Base-by-base conservation (phyloP, 306 rosid species). In the Castanea crenata region DNA sequence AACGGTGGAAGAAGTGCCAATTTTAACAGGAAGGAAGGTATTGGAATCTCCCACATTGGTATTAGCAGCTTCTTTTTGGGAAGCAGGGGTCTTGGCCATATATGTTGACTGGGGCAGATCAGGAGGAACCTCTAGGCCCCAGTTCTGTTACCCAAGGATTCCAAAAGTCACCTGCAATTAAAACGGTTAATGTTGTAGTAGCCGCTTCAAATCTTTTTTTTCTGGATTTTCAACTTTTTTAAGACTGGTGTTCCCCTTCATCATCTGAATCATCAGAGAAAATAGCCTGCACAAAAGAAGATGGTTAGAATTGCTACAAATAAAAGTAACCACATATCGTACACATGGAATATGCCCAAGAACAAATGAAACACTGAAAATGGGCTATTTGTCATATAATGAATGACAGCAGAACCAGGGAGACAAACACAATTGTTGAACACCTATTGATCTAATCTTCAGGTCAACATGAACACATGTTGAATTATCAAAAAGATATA, bases 101-200 rank as follows among this genome's bases (percentile, higher is more conserved):
- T 88, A 87, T 0, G 72, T 35, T 20, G 91, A 68, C 78, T 81
- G 81, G 62, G 91, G 90, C 63, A 79, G 80, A 65, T 91, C 99
- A 70, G 97, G 93, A 51, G 99, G 99, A 72, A 96, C 92, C 87
- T 90, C 99, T 71, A 93, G 85, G 55, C 99, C 98, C 98, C 35
- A 93, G 90, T 88, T 96, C 99, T 86, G n/a, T 90, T 93, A 79
- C 98, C 98, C 91, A 96, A 87, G 63, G 98, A 93, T 83, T 96
- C 94, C 86, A 96, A 81, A 96, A 96, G 86, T 96, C 97, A 15
- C 99, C 98, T 32, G 98, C 99, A 74, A 93, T 88, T 88, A 96
- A 96, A 87, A 67, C 96, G 94, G 82, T 88, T 77, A 96, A 78
- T 73, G 97, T 86, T 54, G 92, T 88, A 83, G 86, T 96, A 74